Evolutionary conservation across 2,329 filamentous ascomycete genomes (phyloP), one percentile per base, ranked within the genome.

Genomic region (Tolypocladium guangdongense): DNA sequence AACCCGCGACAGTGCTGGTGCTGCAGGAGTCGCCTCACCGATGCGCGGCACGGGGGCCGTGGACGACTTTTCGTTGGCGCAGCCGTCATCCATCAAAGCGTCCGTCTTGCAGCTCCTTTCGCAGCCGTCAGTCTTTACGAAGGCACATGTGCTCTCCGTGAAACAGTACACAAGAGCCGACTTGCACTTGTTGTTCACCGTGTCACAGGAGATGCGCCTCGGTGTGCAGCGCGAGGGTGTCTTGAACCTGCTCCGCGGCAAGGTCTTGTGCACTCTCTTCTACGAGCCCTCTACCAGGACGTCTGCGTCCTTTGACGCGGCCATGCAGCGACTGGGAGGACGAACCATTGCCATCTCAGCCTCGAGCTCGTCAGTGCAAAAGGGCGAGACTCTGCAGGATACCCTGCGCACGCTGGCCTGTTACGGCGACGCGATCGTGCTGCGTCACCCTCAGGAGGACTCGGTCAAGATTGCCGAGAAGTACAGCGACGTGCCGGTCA

Each of bases 261-360:
- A 88, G 47, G 82, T 99, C 14, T 80, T 99, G 38, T 90, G 87
- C 73, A 93, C 89, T 2, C 83, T 99, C 75, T 99, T 99, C 80
- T 99, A 91, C 71, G 93, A 99, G 77, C 93, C 93, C 2, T 97
- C 92, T 0, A 99, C 93, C 3, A 83, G 93, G 52, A 99, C 93
- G 6, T 96, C 92, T 14, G 84, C 88, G 38, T 99, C 93, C 4
- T 99, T 99, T 63, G 93, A 99, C 66, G 88, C 92, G 54, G 93
- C 93, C 43, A 99, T 99, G 93, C 95, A 99, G 77, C 87, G 95
- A 51, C 85, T 99, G 6, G 93, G 93, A 61, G 93, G 93, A 49
- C 82, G 90, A 49, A 92, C 87, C 3, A 80, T 99, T 52, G 78
- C 85, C 51, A 85, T 97, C 65, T 78, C 90, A 41, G 95, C 92